Evolutionary conservation across 345 rosid species (phyloP).

Genomic region (Gossypioides kirkii): DNA sequence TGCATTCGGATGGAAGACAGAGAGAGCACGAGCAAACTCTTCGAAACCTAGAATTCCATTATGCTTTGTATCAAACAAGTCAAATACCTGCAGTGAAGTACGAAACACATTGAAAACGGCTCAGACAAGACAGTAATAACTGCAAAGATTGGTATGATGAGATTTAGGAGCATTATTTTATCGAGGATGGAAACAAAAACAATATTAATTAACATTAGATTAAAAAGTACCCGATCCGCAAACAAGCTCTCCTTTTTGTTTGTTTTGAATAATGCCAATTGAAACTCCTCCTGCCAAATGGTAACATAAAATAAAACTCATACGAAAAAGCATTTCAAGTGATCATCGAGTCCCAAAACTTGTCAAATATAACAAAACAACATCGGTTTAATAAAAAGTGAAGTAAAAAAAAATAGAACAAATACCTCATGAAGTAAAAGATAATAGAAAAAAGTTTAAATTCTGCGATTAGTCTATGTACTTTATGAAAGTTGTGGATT

Average conservation of each 20-base stretch:
- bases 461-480: too few species aligned
- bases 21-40: slow-evolving; percentile 98
- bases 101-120: neutral
- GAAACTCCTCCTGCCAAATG: slow-evolving; percentile 86
- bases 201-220: slow-evolving; percentile 1
- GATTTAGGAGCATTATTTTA: neutral
- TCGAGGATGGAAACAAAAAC: neutral
- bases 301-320: neutral
- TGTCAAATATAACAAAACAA: neutral
- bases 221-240: slow-evolving; percentile 77
- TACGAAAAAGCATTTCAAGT: neutral
- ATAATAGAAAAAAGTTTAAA: neutral
- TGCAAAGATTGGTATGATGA: neutral
- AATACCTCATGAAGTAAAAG: neutral
- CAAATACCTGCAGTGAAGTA: slow-evolving; percentile 65
- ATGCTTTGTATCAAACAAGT: slow-evolving; percentile 93
- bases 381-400: neutral
- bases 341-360: slow-evolving; percentile 4
- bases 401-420: neutral
- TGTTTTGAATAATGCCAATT: slow-evolving; percentile 92
- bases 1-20: slow-evolving; percentile 96
- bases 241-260: slow-evolving; percentile 96
- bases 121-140: neutral
- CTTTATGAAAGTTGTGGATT: too few species aligned
- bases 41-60: slow-evolving; percentile 97